Evolutionary conservation across 148 eudicot species (phyloP), one percentile per base, ranked within the genome.

Genomic region (Pharnaceum exiguum): DNA sequence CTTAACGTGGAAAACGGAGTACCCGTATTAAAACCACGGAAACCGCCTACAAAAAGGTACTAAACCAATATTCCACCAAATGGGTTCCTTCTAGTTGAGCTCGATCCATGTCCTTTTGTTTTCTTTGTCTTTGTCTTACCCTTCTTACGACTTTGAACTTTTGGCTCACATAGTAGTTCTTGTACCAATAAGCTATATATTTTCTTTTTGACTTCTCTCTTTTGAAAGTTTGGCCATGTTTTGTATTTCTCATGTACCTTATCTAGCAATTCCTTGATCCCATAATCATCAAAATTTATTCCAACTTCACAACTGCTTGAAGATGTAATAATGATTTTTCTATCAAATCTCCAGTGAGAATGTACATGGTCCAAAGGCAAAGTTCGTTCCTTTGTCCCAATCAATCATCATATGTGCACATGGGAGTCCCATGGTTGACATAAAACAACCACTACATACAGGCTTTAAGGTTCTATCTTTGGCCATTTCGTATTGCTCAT

Each of bases 371-470:
- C 7, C 11, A 59, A 12, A 16, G 51, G n/a, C 12, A 59, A 5
- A 10, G n/a, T n/a, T n/a, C n/a, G 18, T 6, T 21, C 2, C 31
- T 4, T 36, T 8, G n/a, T 60, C 35, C 65, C 46, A 48, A 25
- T 35, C 38, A 7, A 35, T 35, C 7, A 35, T 35, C 12, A 6
- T 35, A 12, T 35, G 38, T 6, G 38, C 25, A 60, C 45, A 60
- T 36, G 65, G 36, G n/a, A 60, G 18, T 15, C 55, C 65, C 55
- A 37, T 60, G 4, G 46, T 23, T 21, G 55, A 43, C 12, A n/a
- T 4, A 26, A 60, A 60, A 33, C 17, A 7, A 8, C 46, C 35
- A 23, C 35, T 33, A 37, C 45, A 60, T 1, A 35, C 18, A 7
- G 25, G 33, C 5, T 47, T 49, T 5, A 60, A 22, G 23, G 55